Evolutionary conservation across 768 basidiomycete species (phyloP).

Genomic region (Panaeolus papilionaceus): DNA sequence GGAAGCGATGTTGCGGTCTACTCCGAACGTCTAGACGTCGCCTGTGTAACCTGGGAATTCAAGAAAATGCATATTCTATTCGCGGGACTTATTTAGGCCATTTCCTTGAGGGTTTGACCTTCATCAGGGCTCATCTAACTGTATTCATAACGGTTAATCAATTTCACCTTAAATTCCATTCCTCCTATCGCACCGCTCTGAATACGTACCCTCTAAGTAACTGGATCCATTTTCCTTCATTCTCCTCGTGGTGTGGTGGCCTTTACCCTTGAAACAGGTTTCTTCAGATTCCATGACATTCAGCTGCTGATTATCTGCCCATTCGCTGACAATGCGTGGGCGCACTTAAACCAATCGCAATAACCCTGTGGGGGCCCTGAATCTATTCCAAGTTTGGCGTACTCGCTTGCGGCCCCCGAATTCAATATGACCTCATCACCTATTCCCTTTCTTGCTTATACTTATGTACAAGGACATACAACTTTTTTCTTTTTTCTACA

Average conservation of each 20-base stretch:
- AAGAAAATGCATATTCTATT: background rate
- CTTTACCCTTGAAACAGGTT: background rate
- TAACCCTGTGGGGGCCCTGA: conserved; percentile 6
- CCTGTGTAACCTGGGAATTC: background rate
- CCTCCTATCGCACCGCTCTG: background rate
- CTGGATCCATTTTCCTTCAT: background rate
- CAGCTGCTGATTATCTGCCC: background rate
- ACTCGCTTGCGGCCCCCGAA: background rate
- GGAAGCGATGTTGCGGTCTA: background rate
- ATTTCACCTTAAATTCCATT: background rate
- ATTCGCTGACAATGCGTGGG: conserved; percentile 8
- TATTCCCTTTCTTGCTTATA: conserved; percentile 9
- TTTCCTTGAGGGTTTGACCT: background rate
- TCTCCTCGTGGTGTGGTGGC: background rate
- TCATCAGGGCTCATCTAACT: background rate
- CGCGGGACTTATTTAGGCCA: background rate
- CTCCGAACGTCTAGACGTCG: background rate
- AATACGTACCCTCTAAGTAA: background rate
- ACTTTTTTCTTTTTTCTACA: background rate
- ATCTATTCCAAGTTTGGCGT: conserved; percentile 8
- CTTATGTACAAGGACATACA: background rate
- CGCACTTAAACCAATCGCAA: background rate
- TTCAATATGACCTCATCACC: conserved; percentile 11
- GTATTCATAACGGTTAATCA: background rate
- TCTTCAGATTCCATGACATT: background rate